phyloP scores from a whole-genome alignment of 495 filamentous ascomycete genomes.

The Parathielavia hyrcaniae region DNA sequence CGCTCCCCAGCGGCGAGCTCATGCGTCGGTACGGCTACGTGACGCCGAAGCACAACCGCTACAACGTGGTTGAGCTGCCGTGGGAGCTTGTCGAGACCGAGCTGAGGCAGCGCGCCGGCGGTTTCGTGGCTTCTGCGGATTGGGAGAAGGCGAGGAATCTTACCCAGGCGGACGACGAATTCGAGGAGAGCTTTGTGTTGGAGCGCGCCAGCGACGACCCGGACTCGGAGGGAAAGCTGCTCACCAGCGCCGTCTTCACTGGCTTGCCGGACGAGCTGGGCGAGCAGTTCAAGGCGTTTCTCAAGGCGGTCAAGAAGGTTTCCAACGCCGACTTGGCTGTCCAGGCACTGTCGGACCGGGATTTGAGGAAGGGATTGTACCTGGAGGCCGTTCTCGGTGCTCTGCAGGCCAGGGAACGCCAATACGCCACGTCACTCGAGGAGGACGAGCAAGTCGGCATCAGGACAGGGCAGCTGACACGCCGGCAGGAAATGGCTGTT shows the following conservation, averaged over 20 bases:
- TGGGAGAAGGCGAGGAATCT: conserved; percentile 33
- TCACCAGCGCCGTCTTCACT: conserved; percentile 27
- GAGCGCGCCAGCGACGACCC: conserved; percentile 40
- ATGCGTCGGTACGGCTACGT: conserved; percentile 87
- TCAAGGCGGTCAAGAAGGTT: conserved; percentile 41
- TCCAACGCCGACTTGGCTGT: conserved; percentile 15
- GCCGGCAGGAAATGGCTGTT: conserved; percentile 55
- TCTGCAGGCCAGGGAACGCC: conserved; percentile 38
- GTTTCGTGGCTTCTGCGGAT: conserved; percentile 32
- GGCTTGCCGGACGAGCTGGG: conserved; percentile 35
- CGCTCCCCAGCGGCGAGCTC: conserved; percentile 72
- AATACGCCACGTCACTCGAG: conserved; percentile 58
- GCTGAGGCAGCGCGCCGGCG: conserved; percentile 37
- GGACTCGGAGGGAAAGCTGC: conserved; percentile 31
- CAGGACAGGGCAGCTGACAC: conserved; percentile 26
- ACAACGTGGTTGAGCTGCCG: conserved; percentile 78
- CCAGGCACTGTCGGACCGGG: conserved; percentile 36
- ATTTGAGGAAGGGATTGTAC: conserved; percentile 34
- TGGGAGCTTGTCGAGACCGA: conserved; percentile 46
- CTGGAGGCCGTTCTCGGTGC: conserved; percentile 37
- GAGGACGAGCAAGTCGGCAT: conserved; percentile 59
- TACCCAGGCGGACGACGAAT: conserved; percentile 33
- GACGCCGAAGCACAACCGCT: conserved; percentile 64
- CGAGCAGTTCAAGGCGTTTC: conserved; percentile 35
- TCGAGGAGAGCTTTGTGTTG: conserved; percentile 42